Evolutionary conservation across 495 filamentous ascomycete genomes (phyloP).

Genomic region (Xylaria bambusicola): DNA sequence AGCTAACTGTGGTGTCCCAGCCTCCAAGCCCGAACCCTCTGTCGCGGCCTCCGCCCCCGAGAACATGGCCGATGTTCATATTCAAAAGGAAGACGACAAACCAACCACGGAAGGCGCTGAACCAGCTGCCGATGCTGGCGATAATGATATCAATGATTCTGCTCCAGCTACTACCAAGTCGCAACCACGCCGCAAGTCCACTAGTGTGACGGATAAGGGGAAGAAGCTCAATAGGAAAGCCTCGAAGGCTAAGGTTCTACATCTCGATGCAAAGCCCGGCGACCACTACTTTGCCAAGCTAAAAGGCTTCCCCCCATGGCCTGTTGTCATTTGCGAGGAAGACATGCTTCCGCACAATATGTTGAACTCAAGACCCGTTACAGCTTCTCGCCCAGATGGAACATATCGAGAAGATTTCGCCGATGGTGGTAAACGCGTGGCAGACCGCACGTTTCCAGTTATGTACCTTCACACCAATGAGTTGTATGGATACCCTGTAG

Average conservation of each 20-base stretch:
- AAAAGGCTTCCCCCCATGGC: constrained; percentile 90
- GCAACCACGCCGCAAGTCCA: constrained; percentile 64
- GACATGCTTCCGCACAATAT: constrained; percentile 80
- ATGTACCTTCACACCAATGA: constrained; percentile 95
- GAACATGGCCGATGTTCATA: constrained; percentile 33
- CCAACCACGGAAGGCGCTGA: constrained; percentile 26
- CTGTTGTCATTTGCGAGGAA: constrained; percentile 86
- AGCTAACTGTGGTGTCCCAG: constrained; percentile 9
- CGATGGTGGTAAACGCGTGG: constrained; percentile 77
- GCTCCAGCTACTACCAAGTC: constrained; percentile 45
- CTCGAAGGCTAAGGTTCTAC: constrained; percentile 66
- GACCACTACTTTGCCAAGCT: constrained; percentile 84
- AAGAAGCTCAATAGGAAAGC: constrained; percentile 87
- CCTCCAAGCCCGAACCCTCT: constrained; percentile 14
- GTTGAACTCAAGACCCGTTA: constrained; percentile 73
- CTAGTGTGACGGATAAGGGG: constrained; percentile 64
- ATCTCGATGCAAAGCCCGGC: constrained; percentile 79
- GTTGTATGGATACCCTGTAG: constrained; percentile 67
- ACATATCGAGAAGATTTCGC: constrained; percentile 80
- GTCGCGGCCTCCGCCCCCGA: constrained; percentile 17
- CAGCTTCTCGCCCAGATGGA: constrained; percentile 75
- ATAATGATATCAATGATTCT: constrained; percentile 23
- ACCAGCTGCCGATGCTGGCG: constrained; percentile 25
- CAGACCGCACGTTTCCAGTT: constrained; percentile 83
- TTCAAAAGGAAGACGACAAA: constrained; percentile 39